These are phyloP conservation scores for Neckera pumila DNA, from an alignment of 225 moss, liverwort and hornwort species.

Conservation along the genomic window DNA sequence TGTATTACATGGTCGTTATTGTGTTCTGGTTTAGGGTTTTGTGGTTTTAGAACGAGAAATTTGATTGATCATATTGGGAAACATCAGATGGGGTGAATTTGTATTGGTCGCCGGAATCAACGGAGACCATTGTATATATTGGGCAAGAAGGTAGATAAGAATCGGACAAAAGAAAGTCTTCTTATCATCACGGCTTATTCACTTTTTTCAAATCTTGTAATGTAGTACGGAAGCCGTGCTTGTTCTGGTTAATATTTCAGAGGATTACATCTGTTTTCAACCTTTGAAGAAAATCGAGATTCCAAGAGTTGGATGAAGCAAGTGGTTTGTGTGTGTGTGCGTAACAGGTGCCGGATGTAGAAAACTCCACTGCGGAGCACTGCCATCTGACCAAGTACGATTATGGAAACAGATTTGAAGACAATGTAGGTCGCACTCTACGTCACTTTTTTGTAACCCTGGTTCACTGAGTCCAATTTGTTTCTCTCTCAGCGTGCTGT, in stretches of 20 bases:
- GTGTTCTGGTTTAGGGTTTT: neutral
- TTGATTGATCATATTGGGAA: neutral
- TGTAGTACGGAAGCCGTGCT: neutral
- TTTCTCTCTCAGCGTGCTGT: neutral
- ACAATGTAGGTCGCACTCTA: constrained; percentile 26
- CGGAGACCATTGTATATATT: neutral
- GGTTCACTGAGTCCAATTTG: neutral
- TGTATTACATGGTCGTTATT: neutral
- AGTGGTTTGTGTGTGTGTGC: neutral
- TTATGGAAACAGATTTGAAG: constrained; percentile 64
- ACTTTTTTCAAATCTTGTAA: neutral
- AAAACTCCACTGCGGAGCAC: constrained; percentile 41
- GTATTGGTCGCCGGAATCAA: neutral
- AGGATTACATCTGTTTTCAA: neutral
- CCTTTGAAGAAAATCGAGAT: neutral
- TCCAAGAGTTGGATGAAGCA: neutral
- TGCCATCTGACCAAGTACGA: constrained; percentile 78
- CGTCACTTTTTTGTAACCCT: neutral
- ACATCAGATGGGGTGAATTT: neutral
- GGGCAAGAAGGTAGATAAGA: neutral
- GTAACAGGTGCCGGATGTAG: constrained; percentile 73
- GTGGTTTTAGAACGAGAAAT: neutral
- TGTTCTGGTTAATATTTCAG: neutral
- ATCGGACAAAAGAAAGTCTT: neutral
- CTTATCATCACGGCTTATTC: neutral